These are phyloP conservation scores for Henningerozyma blattae DNA, from an alignment of 805 yeast species.

Conservation along the genomic window DNA sequence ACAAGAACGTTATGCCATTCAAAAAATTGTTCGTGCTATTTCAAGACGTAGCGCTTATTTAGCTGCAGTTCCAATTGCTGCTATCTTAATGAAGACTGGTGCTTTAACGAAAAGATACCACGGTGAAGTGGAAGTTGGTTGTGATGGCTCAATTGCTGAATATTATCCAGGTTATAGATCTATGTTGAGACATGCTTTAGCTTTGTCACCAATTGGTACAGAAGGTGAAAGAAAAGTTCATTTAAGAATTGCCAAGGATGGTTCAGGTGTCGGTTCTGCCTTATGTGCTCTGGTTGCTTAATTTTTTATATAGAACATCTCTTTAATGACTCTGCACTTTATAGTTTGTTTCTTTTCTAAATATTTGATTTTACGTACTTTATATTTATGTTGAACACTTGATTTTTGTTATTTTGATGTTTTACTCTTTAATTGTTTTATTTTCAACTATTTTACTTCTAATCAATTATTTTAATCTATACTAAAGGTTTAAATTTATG, in stretches of 20 bases:
- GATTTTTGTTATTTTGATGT: too few species aligned
- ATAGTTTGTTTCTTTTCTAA: too few species aligned
- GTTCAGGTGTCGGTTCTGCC: constrained; percentile 96
- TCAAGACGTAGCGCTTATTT: constrained; percentile 79
- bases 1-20: constrained; percentile 66
- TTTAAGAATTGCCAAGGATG: constrained; percentile 80
- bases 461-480: too few species aligned
- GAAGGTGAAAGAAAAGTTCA: constrained; percentile 65
- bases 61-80: constrained; percentile 85
- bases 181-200: constrained; percentile 67
- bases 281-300: constrained; percentile 55
- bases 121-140: constrained; percentile 81
- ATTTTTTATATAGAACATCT: too few species aligned
- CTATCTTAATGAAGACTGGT: constrained; percentile 53
- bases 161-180: constrained; percentile 84
- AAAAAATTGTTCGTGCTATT: constrained; percentile 66
- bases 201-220: constrained; percentile 56
- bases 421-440: too few species aligned
- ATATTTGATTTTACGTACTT: too few species aligned
- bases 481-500: too few species aligned
- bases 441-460: too few species aligned
- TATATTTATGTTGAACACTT: too few species aligned
- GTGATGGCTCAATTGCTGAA: constrained; percentile 92
- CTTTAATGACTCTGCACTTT: too few species aligned
- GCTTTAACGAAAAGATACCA: constrained; percentile 46